Evolutionary conservation across 2,329 filamentous ascomycete species (phyloP).

Genomic region (Elsinoe batatas): DNA sequence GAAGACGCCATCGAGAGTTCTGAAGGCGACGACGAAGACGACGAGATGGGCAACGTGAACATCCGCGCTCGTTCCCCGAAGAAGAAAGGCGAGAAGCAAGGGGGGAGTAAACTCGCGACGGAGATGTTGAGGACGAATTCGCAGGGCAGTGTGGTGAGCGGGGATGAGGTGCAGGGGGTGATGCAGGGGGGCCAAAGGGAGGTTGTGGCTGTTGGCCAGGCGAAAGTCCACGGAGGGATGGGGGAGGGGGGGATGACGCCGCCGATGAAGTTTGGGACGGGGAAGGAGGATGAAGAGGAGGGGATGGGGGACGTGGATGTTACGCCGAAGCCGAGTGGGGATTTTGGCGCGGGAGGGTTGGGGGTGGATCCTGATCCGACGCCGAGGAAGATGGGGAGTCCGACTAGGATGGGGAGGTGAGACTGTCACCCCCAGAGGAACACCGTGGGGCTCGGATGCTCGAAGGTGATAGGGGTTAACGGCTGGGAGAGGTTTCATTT

Average conservation of each 20-base stretch:
- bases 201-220: neutral
- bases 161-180: slow-evolving; percentile 32
- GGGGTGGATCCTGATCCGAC: slow-evolving; percentile 1
- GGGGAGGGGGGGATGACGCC: slow-evolving; percentile 14
- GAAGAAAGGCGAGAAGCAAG: slow-evolving; percentile 49
- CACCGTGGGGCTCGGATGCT: too few relatives aligned
- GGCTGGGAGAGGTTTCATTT: neutral
- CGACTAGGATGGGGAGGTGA: neutral
- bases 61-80: slow-evolving; percentile 43
- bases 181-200: slow-evolving; percentile 18
- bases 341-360: neutral
- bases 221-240: neutral
- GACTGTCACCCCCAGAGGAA: too few relatives aligned
- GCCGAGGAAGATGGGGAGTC: slow-evolving; percentile 8
- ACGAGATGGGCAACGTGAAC: slow-evolving; percentile 61
- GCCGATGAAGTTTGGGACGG: slow-evolving; percentile 14
- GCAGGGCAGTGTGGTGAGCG: slow-evolving; percentile 61
- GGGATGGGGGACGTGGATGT: slow-evolving; percentile 4
- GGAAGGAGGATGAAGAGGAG: neutral
- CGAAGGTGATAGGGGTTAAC: too few relatives aligned
- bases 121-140: slow-evolving; percentile 98
- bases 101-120: slow-evolving; percentile 73
- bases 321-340: neutral
- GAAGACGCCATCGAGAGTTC: slow-evolving; percentile 36
- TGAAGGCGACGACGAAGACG: slow-evolving; percentile 90